Evolutionary conservation across 352 stramenopile genomes (phyloP).

Genomic region (Aphanomyces astaci): DNA sequence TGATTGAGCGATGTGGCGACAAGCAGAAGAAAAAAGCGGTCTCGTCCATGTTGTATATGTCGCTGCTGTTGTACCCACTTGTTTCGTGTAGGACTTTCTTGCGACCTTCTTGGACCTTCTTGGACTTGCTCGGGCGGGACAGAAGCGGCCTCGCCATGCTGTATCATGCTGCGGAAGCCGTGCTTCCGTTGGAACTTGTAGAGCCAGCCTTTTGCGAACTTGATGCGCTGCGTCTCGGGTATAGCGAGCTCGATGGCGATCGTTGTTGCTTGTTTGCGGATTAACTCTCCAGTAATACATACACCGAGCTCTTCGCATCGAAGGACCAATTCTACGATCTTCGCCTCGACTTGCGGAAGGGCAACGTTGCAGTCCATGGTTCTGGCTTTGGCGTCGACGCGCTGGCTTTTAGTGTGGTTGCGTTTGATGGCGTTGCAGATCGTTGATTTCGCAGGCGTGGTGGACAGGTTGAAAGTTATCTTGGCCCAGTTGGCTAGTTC

Average conservation of each 20-base stretch:
- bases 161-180: too few species aligned
- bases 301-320: not conserved
- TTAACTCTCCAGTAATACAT: not conserved
- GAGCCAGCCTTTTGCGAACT: too few species aligned
- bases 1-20: too few species aligned
- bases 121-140: too few species aligned
- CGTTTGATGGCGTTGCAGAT: not conserved
- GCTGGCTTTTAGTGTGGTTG: not conserved
- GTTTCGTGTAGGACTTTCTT: too few species aligned
- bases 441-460: not conserved
- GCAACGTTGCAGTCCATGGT: not conserved
- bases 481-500: not conserved
- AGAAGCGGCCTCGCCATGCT: too few species aligned
- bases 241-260: too few species aligned
- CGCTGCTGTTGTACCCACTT: not conserved
- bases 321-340: not conserved
- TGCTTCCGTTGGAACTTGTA: too few species aligned
- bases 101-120: too few species aligned
- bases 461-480: not conserved
- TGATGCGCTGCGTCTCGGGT: too few species aligned
- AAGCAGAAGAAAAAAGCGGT: conserved; percentile 20
- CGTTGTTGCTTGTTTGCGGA: not conserved
- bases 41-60: conserved; percentile 27
- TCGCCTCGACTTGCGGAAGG: not conserved
- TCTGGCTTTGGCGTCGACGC: not conserved